A percentile compares a stretch with the other conserved stretches of the same genome.
Conservation (phyloP, 495 filamentous ascomycete species). For the Xylaria curta region DNA sequence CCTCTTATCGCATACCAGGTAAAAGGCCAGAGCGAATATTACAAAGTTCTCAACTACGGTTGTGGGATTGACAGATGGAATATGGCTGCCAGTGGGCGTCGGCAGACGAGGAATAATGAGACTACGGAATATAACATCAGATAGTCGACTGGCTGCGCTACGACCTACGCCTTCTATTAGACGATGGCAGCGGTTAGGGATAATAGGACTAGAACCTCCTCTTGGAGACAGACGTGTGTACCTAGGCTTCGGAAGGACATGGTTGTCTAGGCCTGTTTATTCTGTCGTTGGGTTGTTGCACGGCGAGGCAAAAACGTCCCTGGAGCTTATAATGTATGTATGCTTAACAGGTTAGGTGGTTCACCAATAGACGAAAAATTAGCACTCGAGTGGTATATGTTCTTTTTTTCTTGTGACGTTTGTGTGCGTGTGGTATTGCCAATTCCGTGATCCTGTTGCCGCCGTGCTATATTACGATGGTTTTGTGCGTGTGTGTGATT, state of each 20-base stretch:
- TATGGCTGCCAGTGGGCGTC: not conserved
- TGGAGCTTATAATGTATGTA: not conserved
- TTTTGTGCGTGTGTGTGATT: not conserved
- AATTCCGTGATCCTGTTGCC: not conserved
- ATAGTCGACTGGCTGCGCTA: not conserved
- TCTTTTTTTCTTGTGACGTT: not conserved
- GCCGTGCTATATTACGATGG: not conserved
- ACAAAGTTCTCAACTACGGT: not conserved
- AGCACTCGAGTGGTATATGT: not conserved
- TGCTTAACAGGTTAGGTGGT: not conserved
- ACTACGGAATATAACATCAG: not conserved
- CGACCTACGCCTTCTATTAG: not conserved
- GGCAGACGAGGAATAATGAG: not conserved
- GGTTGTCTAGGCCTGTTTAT: not conserved
- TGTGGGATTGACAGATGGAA: not conserved
- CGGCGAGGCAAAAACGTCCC: not conserved
- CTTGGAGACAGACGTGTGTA: not conserved
- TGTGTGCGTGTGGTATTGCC: not conserved
- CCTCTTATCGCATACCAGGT: not conserved
- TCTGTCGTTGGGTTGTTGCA: slow-evolving; percentile 1
- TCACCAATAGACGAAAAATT: slow-evolving; percentile 11
- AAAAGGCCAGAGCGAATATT: not conserved
- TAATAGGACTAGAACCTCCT: not conserved
- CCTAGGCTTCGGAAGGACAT: not conserved
- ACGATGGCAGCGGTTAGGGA: not conserved